A percentile compares a stretch with the other conserved stretches of the same genome.
Evolutionary conservation across 768 basidiomycete species (phyloP).

Genomic region (Boletus rex-veris): DNA sequence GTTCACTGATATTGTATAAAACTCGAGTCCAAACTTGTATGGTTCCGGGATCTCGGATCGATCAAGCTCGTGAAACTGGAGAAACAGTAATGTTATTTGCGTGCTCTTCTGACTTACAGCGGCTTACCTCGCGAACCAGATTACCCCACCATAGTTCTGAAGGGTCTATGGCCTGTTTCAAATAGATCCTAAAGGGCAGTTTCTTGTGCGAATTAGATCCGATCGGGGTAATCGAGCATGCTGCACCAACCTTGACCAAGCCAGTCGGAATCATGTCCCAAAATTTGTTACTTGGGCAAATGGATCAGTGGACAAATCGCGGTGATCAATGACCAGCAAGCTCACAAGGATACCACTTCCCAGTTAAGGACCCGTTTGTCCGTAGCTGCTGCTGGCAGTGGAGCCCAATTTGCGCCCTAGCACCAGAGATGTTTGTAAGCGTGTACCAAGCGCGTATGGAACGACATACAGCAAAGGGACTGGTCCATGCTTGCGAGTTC

Average conservation of each 20-base stretch:
- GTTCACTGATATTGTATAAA: conserved; percentile 46
- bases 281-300: conserved; percentile 37
- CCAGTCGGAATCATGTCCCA: conserved; percentile 47
- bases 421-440: background rate
- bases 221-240: background rate
- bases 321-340: background rate
- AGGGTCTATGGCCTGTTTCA: conserved; percentile 10
- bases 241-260: conserved; percentile 35
- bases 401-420: conserved; percentile 49
- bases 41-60: conserved; percentile 35
- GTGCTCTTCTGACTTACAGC: background rate
- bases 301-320: conserved; percentile 4
- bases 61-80: conserved; percentile 34
- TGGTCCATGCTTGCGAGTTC: conserved; percentile 45
- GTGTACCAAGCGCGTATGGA: background rate
- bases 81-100: background rate
- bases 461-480: conserved; percentile 47
- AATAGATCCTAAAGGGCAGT: conserved; percentile 38
- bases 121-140: conserved; percentile 38
- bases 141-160: conserved; percentile 38
- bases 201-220: conserved; percentile 26
- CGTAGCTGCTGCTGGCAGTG: conserved; percentile 35
- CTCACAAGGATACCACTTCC: conserved; percentile 45
- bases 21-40: conserved; percentile 38
- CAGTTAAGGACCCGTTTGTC: conserved; percentile 35